Evolutionary conservation across 805 yeast genomes (phyloP), one percentile per base, ranked within the genome.

Genomic region (Metschnikowia orientalis): DNA sequence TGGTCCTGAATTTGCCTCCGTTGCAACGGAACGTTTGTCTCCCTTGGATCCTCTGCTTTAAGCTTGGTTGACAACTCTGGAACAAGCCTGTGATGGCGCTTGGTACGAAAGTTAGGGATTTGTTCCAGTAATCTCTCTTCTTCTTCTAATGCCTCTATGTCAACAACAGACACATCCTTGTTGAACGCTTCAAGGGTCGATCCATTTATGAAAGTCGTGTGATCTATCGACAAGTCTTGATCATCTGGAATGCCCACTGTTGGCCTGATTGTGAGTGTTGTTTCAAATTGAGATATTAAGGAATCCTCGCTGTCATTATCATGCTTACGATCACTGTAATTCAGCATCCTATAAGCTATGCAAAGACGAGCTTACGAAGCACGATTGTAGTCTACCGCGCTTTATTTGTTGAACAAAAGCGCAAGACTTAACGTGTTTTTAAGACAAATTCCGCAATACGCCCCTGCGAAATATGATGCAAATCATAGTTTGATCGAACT

Each of bases 191-290:
- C 45, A 9, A 54, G 46, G 9, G 59, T 50, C 32, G 48, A 44
- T 9, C 52, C 54, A 38, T 48, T 41, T 24, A 47, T 50, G 19
- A 61, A 46, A 3, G 60, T 53, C 4, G 63, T 57, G 41, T 63
- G 71, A 37, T 66, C 70, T 38, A 66, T 63, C 13, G 71, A 62
- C 20, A 64, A 40, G 35, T 63, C 69, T 20, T 43, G 50, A 20
- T 43, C 44, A 20, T 57, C 68, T 8, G 51, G 51, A 13, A 45
- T 41, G 10, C 62, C 69, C 34, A 58, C 55, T 17, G 64, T 45
- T 2, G 71, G 67, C 24, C 58, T 44, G 37, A 66, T 63, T 21
- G 65, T 63, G 26, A 67, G 53, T 0, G 71, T 67, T 3, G 71
- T 63, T 44, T 67, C 71, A 38, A 67, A 67, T 42, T 63, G 69